These are phyloP conservation scores for Hypoxylon fuscum DNA, from an alignment of 495 filamentous ascomycete species.

Conservation along the genomic window DNA sequence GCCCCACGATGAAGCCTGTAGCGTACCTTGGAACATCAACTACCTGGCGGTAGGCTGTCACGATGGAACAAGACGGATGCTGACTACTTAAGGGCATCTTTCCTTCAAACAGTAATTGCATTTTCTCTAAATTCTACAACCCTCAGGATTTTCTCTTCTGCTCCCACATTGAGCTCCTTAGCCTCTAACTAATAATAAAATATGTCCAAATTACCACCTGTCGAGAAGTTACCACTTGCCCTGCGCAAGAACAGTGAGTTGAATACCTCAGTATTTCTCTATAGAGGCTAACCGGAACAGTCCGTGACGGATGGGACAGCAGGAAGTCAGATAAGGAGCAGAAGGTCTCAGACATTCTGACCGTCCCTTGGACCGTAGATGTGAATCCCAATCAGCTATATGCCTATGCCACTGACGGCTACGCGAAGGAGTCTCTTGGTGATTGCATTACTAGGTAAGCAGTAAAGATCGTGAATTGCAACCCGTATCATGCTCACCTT, in stretches of 20 bases:
- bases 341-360: slow-evolving; percentile 53
- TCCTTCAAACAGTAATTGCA: too few relatives aligned
- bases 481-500: neutral
- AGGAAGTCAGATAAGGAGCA: slow-evolving; percentile 55
- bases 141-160: neutral
- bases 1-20: neutral
- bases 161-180: neutral
- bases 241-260: slow-evolving; percentile 60
- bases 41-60: slow-evolving; percentile 2
- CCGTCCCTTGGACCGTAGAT: slow-evolving; percentile 58
- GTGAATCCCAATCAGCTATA: slow-evolving; percentile 57
- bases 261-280: neutral
- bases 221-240: slow-evolving; percentile 62
- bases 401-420: slow-evolving; percentile 58
- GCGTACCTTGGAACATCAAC: slow-evolving; percentile 1
- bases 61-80: too few relatives aligned
- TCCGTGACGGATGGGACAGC: slow-evolving; percentile 62
- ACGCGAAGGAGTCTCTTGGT: slow-evolving; percentile 56
- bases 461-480: neutral
- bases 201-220: slow-evolving; percentile 54
- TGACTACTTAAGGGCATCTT: too few relatives aligned
- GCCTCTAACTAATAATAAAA: slow-evolving; percentile 12
- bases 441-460: slow-evolving; percentile 55
- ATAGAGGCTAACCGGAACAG: slow-evolving; percentile 38
- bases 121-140: neutral